These are phyloP conservation scores for Breynia disticha DNA, from an alignment of 441 rosid genomes.

Conservation along the genomic window DNA sequence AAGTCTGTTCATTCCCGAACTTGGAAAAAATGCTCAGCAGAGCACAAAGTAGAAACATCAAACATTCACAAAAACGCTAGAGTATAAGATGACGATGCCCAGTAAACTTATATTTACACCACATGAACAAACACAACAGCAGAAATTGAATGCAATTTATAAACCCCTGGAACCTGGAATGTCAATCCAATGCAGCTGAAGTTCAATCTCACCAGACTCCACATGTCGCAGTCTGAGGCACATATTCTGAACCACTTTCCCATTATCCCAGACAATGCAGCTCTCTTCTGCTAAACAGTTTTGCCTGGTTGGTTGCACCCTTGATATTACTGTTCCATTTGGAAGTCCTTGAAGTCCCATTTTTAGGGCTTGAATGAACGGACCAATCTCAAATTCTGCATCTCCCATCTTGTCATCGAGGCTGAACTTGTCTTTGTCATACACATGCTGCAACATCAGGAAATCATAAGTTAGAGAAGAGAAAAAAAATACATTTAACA, in stretches of 20 bases:
- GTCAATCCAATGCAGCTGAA: slow-evolving; percentile 70
- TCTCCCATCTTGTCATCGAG: slow-evolving; percentile 88
- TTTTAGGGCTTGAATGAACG: slow-evolving; percentile 45
- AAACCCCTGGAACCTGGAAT: slow-evolving; percentile 55
- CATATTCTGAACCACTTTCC: slow-evolving; percentile 50
- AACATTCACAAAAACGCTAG: too few relatives aligned
- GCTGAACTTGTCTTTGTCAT: slow-evolving; percentile 61
- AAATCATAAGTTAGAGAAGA: slow-evolving; percentile 14
- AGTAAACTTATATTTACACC: too few relatives aligned
- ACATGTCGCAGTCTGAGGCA: slow-evolving; percentile 51
- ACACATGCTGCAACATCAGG: slow-evolving; percentile 29
- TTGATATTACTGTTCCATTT: slow-evolving; percentile 44
- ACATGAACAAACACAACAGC: too few relatives aligned
- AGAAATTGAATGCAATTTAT: slow-evolving; percentile 5
- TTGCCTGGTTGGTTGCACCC: slow-evolving; percentile 32
- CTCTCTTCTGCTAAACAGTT: slow-evolving; percentile 66
- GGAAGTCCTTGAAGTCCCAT: slow-evolving; percentile 32
- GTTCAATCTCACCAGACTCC: slow-evolving; percentile 57
- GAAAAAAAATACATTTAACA: not conserved
- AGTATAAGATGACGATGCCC: too few relatives aligned
- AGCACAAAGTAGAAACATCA: too few relatives aligned
- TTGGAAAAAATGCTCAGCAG: too few relatives aligned
- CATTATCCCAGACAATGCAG: slow-evolving; percentile 32
- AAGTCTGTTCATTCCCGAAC: too few relatives aligned
- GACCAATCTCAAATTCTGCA: slow-evolving; percentile 54